Percentiles rank a stretch among this genome's conserved stretches.
Conservation (phyloP, 176 grass and related monocot genomes). For the Tillandsia leiboldiana region DNA sequence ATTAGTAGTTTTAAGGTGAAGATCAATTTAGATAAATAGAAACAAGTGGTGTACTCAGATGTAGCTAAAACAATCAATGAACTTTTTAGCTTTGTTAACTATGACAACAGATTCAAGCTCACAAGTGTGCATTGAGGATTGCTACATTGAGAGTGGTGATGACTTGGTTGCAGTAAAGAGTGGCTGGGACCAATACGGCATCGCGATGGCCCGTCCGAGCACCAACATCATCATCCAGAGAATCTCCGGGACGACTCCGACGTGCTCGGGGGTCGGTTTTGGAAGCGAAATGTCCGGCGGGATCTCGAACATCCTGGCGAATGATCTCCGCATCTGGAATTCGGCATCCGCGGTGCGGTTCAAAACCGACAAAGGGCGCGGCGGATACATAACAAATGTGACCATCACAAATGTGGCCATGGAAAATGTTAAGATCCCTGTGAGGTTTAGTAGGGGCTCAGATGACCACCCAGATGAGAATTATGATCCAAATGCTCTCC, state of each 20-base stretch:
- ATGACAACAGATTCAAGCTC: constrained; percentile 78
- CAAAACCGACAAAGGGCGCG: constrained; percentile 57
- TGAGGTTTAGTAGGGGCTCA: constrained; percentile 66
- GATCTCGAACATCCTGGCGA: constrained; percentile 51
- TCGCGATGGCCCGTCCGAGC: constrained; percentile 51
- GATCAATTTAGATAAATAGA: no score
- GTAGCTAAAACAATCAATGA: no score
- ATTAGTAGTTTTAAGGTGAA: no score
- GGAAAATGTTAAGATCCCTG: constrained; percentile 69
- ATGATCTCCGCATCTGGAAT: constrained; percentile 56
- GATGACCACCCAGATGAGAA: constrained; percentile 43
- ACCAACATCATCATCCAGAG: constrained; percentile 60
- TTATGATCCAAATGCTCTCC: constrained; percentile 40
- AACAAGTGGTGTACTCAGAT: no score
- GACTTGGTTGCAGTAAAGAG: constrained; percentile 89
- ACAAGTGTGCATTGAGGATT: constrained; percentile 77
- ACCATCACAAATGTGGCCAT: constrained; percentile 50
- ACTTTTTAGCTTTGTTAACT: no score
- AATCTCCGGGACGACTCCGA: constrained; percentile 74
- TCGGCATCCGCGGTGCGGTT: constrained; percentile 55
- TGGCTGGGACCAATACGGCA: constrained; percentile 89
- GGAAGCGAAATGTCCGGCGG: constrained; percentile 93
- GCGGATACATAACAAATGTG: constrained; percentile 82
- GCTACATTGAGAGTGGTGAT: constrained; percentile 79
- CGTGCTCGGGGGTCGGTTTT: constrained; percentile 79